These are phyloP conservation scores for Dipteronia sinensis DNA, from an alignment of 345 rosid species.

Conservation along the genomic window DNA sequence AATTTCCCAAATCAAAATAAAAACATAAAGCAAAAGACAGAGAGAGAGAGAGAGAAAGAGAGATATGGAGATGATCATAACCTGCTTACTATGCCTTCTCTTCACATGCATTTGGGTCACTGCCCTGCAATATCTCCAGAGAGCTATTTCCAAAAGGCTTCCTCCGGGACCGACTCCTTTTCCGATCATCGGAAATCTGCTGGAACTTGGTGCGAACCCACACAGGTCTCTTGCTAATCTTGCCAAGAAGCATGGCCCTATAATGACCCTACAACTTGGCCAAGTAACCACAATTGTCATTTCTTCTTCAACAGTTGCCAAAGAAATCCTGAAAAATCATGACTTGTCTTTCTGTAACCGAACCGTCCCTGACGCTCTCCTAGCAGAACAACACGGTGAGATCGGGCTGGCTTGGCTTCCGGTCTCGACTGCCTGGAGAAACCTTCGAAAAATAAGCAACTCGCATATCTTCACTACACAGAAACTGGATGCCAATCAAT, in stretches of 20 bases:
- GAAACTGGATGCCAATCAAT: constrained; percentile 35
- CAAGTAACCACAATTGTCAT: constrained; percentile 36
- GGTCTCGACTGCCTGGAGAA: constrained; percentile 39
- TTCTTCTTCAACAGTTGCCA: constrained; percentile 41
- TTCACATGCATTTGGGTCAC: not conserved
- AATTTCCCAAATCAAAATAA: too few relatives aligned
- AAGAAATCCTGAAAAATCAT: constrained; percentile 46
- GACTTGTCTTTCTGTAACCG: constrained; percentile 39
- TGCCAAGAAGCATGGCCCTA: constrained; percentile 40
- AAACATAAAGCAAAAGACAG: too few relatives aligned
- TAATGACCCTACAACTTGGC: constrained; percentile 48
- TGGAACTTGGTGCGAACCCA: constrained; percentile 36
- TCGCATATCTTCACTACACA: constrained; percentile 35
- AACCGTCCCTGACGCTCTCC: constrained; percentile 29
- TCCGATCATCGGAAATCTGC: constrained; percentile 48
- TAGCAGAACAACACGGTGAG: constrained; percentile 34
- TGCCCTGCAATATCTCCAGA: not conserved
- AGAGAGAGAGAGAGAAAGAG: too few relatives aligned
- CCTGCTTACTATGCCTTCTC: not conserved
- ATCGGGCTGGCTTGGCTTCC: constrained; percentile 42
- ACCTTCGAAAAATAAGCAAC: constrained; percentile 37
- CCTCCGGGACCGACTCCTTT: constrained; percentile 43
- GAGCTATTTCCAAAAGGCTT: not conserved
- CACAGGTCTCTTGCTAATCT: constrained; percentile 40
- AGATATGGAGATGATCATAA: not conserved